Base-by-base conservation (phyloP, 306 rosid species). In the Prinsepia uniflora region DNA sequence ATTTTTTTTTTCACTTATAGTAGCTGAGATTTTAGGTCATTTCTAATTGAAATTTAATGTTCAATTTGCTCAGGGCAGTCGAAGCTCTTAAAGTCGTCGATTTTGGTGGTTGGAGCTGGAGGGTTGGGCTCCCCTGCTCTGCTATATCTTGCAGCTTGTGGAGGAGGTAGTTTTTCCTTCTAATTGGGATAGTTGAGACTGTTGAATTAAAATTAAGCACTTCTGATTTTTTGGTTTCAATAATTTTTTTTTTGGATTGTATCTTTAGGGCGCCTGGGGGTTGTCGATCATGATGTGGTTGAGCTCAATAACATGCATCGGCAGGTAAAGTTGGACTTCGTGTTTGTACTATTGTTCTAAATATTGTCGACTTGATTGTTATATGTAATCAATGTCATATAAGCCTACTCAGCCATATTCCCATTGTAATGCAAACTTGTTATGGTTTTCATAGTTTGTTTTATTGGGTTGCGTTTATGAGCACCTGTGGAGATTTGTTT, bases 291-390 rank as follows among this genome's bases (percentile, higher is more conserved):
- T 75, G 99, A 94, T 52, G 83, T 87, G 77, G 99, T 94, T 81
- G 99, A 94, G 88, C 81, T 94, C 50, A 94, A 81, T 71, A 94
- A 94, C 77, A 91, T 94, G 99, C 99, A 94, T 81, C 82, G 99
- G 84, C 97, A 94, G 96, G 98, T 92, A 86, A 17, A 71, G 15
- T 53, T 75, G n/a, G 60, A 19, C 42, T 20, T 24, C 34, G 34
- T 61, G 45, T 9, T 18, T 36, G 3, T 45, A 30, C 40, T 24
- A 5, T 47, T 58, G n/a, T 9, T n/a, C 44, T 67, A 22, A 17
- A 42, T 72, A 30, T 59, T 44, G n/a, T 50, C 34, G 3, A 24
- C 34, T 17, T 30, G 36, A 30, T 67, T 53, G 14, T 22, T 17
- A 15, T 45, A 15, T 42, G 44, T 15, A 50, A 34, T 50, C 22